Evolutionary conservation across 1,139 yeast genomes (phyloP).

Genomic region (Saccharomyces hybrid): DNA sequence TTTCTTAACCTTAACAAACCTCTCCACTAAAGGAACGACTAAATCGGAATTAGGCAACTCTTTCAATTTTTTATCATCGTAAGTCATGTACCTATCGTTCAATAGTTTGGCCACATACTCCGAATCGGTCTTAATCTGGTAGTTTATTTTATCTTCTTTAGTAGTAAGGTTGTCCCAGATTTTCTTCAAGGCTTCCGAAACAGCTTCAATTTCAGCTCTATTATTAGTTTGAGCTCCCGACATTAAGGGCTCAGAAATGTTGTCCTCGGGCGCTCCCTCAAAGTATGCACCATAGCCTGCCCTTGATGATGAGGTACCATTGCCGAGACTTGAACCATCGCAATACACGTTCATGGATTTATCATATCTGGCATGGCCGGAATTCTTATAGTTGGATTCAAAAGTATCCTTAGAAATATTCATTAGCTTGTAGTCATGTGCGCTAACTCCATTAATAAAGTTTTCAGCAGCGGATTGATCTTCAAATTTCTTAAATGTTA

Average conservation of each 20-base stretch:
- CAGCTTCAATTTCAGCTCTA: constrained; percentile 70
- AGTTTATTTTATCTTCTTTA: constrained; percentile 29
- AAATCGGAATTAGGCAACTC: constrained; percentile 26
- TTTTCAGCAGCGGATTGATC: constrained; percentile 34
- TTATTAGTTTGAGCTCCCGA: constrained; percentile 62
- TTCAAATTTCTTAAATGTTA: constrained; percentile 42
- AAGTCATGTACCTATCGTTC: constrained; percentile 43
- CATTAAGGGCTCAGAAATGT: constrained; percentile 44
- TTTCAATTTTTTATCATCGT: constrained; percentile 31
- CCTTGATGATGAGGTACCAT: constrained; percentile 38
- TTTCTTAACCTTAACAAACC: constrained; percentile 25
- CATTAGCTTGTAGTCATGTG: constrained; percentile 19
- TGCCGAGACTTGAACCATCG: constrained; percentile 63
- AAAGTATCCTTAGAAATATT: constrained; percentile 15
- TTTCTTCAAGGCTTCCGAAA: constrained; percentile 45
- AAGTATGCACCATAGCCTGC: constrained; percentile 77
- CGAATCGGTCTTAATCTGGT: constrained; percentile 49
- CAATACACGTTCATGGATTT: constrained; percentile 39
- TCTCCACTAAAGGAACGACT: constrained; percentile 20
- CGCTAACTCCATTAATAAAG: constrained; percentile 26
- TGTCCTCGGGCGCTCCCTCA: constrained; percentile 48
- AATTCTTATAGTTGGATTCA: constrained; percentile 7
- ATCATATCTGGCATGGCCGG: constrained; percentile 6
- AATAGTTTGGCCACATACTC: constrained; percentile 44
- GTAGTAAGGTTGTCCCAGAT: constrained; percentile 35